A percentile compares a stretch with the other conserved stretches of the same genome.
Evolutionary conservation across 2,329 filamentous ascomycete species (phyloP).

Genomic region (Tolypocladium ophioglossoides): DNA sequence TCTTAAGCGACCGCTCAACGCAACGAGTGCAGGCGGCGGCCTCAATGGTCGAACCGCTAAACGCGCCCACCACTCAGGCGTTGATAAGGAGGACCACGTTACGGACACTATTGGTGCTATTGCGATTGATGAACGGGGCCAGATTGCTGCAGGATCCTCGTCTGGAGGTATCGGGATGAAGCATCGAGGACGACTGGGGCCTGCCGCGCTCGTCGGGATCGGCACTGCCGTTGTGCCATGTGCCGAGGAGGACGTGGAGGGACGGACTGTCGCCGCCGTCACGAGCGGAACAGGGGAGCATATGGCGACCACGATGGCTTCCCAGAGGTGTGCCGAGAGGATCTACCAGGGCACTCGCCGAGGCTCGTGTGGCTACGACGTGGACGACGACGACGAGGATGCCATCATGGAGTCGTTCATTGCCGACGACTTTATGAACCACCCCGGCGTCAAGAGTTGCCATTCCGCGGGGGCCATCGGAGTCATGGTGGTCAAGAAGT

Average conservation of each 20-base stretch:
- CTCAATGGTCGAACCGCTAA: conserved; percentile 5
- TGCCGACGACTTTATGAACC: conserved; percentile 81
- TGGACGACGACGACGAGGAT: conserved; percentile 66
- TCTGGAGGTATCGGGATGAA: conserved; percentile 99
- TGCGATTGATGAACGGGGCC: conserved; percentile 74
- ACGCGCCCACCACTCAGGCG: conserved; percentile 9
- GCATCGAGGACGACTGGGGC: conserved; percentile 80
- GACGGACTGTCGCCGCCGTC: conserved; percentile 66
- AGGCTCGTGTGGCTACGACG: conserved; percentile 47
- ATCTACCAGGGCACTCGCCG: conserved; percentile 63
- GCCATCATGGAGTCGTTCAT: conserved; percentile 67
- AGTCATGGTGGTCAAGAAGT: conserved; percentile 82
- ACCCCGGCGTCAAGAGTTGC: conserved; percentile 73
- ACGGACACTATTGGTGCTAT: conserved; percentile 96
- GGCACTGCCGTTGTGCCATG: conserved; percentile 82
- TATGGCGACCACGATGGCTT: conserved; percentile 92
- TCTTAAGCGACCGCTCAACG: conserved; percentile 21
- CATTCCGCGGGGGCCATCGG: conserved; percentile 82
- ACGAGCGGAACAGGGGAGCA: conserved; percentile 96
- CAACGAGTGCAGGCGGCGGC: conserved; percentile 2
- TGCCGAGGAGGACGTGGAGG: conserved; percentile 57
- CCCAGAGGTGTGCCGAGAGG: conserved; percentile 74
- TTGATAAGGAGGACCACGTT: conserved; percentile 48
- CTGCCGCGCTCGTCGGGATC: conserved; percentile 84
- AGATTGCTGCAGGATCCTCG: conserved; percentile 88